Conservation (phyloP, 495 filamentous ascomycete genomes). For the Neurospora intermedia region DNA sequence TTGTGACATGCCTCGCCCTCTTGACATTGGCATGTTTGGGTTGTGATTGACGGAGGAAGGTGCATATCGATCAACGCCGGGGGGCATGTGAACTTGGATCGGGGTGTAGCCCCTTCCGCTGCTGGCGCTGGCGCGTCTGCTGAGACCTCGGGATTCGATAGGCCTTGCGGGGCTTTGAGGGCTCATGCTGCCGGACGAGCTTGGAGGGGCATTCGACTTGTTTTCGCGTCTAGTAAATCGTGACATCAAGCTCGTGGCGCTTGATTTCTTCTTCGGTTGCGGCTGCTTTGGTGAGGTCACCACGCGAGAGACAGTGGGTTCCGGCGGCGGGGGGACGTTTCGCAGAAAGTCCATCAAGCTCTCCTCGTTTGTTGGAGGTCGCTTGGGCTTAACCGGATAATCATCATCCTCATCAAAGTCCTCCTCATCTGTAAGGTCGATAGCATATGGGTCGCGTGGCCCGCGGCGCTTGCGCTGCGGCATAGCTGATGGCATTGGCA, state of each 20-base stretch:
- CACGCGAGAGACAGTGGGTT: conserved; percentile 33
- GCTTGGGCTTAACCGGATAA: conserved; percentile 21
- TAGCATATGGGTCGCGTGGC: conserved; percentile 81
- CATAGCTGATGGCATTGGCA: conserved; percentile 13
- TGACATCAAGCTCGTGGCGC: conserved; percentile 49
- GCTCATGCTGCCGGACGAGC: conserved; percentile 2
- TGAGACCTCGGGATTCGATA: conserved; percentile 23
- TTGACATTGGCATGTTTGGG: background rate
- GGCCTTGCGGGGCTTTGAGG: conserved; percentile 8
- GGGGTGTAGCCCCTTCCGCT: conserved; percentile 31
- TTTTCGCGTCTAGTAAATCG: conserved; percentile 43
- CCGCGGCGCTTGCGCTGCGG: conserved; percentile 62
- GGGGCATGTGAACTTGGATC: conserved; percentile 34
- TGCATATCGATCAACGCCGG: conserved; percentile 18
- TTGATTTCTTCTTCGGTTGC: conserved; percentile 49
- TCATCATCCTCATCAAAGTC: conserved; percentile 43
- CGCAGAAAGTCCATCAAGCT: conserved; percentile 83
- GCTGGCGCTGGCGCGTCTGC: conserved; percentile 21
- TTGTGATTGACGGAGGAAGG: conserved; percentile 5
- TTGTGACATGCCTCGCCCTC: background rate
- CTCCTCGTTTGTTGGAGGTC: conserved; percentile 45
- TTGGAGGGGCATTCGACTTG: background rate
- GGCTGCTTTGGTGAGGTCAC: conserved; percentile 17
- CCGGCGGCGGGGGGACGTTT: conserved; percentile 64
- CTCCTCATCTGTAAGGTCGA: conserved; percentile 77